Percentiles rank a stretch among this genome's conserved stretches.
phyloP scores from a whole-genome alignment of 2,329 filamentous ascomycete genomes.

The Teratosphaeriaceae sp. region DNA sequence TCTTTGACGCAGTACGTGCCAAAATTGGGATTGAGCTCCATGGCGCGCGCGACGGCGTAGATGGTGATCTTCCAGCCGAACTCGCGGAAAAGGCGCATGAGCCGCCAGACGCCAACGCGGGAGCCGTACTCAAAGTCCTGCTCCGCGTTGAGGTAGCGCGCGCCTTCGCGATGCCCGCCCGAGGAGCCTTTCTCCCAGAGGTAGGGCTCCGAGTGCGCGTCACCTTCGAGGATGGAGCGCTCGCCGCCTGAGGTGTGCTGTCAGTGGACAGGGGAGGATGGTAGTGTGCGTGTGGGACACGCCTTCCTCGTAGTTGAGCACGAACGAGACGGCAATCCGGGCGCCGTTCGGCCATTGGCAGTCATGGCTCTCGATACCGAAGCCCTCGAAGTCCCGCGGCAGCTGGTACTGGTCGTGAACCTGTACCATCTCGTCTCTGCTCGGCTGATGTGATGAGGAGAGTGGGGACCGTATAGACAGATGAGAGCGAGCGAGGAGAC shows the following conservation, averaged over 20 bases:
- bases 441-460: background rate
- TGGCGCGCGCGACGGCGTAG: conserved; percentile 35
- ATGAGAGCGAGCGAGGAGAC: too few species aligned
- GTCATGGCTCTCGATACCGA: conserved; percentile 18
- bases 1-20: conserved; percentile 34
- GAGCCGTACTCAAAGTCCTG: conserved; percentile 37
- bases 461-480: too few species aligned
- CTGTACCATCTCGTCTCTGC: conserved; percentile 19
- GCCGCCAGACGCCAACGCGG: conserved; percentile 33
- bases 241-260: too few species aligned
- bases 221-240: conserved; percentile 33
- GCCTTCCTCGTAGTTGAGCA: conserved; percentile 43
- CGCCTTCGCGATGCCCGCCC: conserved; percentile 19
- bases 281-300: too few species aligned
- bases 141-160: conserved; percentile 41
- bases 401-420: conserved; percentile 30
- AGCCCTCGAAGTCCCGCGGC: conserved; percentile 33
- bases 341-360: conserved; percentile 37
- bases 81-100: conserved; percentile 37
- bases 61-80: conserved; percentile 39
- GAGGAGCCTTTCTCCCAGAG: conserved; percentile 33
- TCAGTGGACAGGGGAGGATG: too few species aligned
- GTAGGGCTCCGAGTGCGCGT: conserved; percentile 33
- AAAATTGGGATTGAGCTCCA: conserved; percentile 36
- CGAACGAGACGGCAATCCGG: conserved; percentile 40